Evolutionary conservation across 768 basidiomycete species (phyloP), one percentile per base, ranked within the genome.

Genomic region (Trametes punicea): DNA sequence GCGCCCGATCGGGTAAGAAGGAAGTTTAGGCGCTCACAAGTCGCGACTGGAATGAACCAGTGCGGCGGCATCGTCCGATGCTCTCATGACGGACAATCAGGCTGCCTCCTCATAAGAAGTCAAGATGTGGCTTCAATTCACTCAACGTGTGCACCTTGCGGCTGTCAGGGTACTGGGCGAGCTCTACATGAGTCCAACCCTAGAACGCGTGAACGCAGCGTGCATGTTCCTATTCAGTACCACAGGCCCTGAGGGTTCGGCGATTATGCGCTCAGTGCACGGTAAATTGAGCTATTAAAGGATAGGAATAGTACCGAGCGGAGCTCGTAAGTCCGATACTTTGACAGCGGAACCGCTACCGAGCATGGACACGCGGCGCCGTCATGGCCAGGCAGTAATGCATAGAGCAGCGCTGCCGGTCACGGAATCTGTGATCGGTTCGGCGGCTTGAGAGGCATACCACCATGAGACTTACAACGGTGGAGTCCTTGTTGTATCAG

Each of bases 1-100:
- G 45, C 57, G 57, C 57, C 52, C 38, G 57, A 48, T 54, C 44
- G 57, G 29, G 49, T 47, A 56, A 48, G 53, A 56, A 56, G 46
- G 40, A 16, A 20, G 13, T 15, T 29, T 18, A 41, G 34, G 41
- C 46, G 46, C 51, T n/a, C 34, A 16, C 6, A 15, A 36, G 52
- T 21, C 18, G 36, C 33, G n/a, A n/a, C 27, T 45, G 46, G 57
- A 58, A 58, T 31, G 56, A 51, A 47, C 21, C n/a, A n/a, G 41
- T 26, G 34, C 45, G 30, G 26, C 46, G 49, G 42, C 18, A 13
- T 23, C 31, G 31, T 31, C 31, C 31, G 30, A 15, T 25, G 40
- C 41, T 29, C 20, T 44, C 21, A 39, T 16, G 44, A 26, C 44
- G n/a, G 42, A n/a, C 42, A 30, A 34, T 46, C 34, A 27, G 33